phyloP scores from a whole-genome alignment of 1,284 basidiomycete species.

The Clitocybe nebularis region DNA sequence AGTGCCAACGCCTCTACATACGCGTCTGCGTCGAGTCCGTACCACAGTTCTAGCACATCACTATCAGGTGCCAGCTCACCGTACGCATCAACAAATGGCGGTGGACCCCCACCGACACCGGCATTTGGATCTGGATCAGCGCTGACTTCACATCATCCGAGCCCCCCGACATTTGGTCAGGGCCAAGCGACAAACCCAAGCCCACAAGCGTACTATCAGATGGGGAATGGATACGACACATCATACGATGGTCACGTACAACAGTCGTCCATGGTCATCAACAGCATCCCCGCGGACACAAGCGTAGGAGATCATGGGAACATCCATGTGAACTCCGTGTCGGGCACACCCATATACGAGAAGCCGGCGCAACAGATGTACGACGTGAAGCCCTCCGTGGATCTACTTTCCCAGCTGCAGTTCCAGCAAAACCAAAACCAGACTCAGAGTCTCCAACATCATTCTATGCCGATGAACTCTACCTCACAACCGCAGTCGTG shows the following conservation, averaged over 20 bases:
- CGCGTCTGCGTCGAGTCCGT: slow-evolving; percentile 14
- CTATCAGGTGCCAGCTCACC: slow-evolving; percentile 23
- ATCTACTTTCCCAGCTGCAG: slow-evolving; percentile 11
- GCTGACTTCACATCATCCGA: slow-evolving; percentile 16
- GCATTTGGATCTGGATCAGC: slow-evolving; percentile 16
- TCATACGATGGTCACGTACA: slow-evolving; percentile 9
- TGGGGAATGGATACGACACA: slow-evolving; percentile 8
- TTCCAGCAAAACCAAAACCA: slow-evolving; percentile 12
- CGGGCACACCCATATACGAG: slow-evolving; percentile 15
- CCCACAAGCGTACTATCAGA: slow-evolving; percentile 16
- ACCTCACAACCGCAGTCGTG: background rate
- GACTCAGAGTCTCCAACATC: slow-evolving; percentile 10
- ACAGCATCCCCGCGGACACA: slow-evolving; percentile 4
- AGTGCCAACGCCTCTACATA: slow-evolving; percentile 7
- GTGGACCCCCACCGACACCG: slow-evolving; percentile 23
- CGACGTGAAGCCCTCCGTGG: slow-evolving; percentile 13
- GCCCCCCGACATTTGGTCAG: slow-evolving; percentile 23
- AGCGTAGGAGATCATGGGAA: slow-evolving; percentile 4
- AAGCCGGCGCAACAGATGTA: slow-evolving; percentile 15
- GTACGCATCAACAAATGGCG: slow-evolving; percentile 21
- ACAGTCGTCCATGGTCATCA: slow-evolving; percentile 5
- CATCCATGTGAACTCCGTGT: background rate
- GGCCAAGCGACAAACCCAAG: slow-evolving; percentile 7
- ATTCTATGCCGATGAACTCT: background rate
- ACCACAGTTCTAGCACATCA: slow-evolving; percentile 12